phyloP scores from a whole-genome alignment of 2,329 filamentous ascomycete species.

The Clonostachys solani region DNA sequence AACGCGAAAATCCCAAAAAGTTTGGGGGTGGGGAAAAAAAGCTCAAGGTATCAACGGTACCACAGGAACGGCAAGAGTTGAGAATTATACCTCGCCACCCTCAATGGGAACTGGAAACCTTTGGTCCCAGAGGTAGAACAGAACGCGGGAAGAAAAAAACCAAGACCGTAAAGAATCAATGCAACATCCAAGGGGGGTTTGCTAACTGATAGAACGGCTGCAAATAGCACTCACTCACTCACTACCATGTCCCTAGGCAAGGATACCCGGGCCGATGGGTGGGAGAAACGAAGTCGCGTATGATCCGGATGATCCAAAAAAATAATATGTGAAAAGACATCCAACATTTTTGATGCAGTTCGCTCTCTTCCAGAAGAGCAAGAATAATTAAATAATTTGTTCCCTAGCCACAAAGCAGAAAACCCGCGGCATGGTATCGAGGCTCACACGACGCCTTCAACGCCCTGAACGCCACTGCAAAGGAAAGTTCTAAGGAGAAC shows the following conservation, averaged over 20 bases:
- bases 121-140: too few relatives aligned
- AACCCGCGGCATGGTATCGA: constrained; percentile 3
- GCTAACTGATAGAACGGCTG: too few relatives aligned
- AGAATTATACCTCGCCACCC: too few relatives aligned
- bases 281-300: not conserved
- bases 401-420: not conserved
- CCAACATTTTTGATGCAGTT: not conserved
- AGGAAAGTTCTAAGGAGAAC: not conserved
- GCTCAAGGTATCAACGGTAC: too few relatives aligned
- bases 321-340: not conserved
- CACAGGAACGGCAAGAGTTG: too few relatives aligned
- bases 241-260: not conserved
- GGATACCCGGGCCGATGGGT: not conserved
- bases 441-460: constrained; percentile 4
- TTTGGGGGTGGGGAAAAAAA: too few relatives aligned
- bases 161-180: too few relatives aligned
- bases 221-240: too few relatives aligned
- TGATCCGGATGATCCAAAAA: not conserved
- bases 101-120: too few relatives aligned
- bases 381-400: not conserved
- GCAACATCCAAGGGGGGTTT: too few relatives aligned
- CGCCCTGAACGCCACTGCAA: constrained; percentile 6
- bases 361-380: not conserved
- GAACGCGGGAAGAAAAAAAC: too few relatives aligned
- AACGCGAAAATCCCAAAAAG: too few relatives aligned